Evolutionary conservation across 2,329 filamentous ascomycete species (phyloP), one percentile per base, ranked within the genome.

Genomic region (Colletotrichum sp.): DNA sequence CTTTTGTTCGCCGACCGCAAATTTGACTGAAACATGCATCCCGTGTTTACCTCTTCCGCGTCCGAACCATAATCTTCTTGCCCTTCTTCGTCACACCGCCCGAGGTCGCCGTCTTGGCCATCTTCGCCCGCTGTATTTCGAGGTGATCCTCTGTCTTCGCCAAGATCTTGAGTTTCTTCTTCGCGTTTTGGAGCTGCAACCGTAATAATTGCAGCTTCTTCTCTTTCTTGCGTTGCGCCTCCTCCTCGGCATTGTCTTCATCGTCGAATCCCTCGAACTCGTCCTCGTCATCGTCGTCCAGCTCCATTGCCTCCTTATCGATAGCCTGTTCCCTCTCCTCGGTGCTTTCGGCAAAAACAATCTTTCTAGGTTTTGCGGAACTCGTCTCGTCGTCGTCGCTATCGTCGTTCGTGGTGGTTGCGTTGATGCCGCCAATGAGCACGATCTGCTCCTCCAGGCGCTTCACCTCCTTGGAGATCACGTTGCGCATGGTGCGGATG

Each of bases 101-200:
- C 8, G 89, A 88, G 3, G 91, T 93, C 10, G 89, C 86, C 78
- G 91, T 92, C 86, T 93, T 93, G 44, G 90, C 91, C 91, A 93
- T 93, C 82, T 89, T 90, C 21, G 91, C 90, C 75, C 89, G 87
- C 82, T 93, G 91, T 71, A 91, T 76, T 77, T 92, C 91, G 30
- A 93, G 85, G 79, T 89, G 85, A 52, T 87, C 84, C 83, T 93
- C 92, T 28, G 91, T 89, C 26, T 88, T 85, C n/a, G 88, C 85
- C 32, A 93, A 84, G 3, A 86, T 86, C 80, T 87, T 87, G 77
- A 92, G 85, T 82, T 92, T 90, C 83, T 90, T 88, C 78, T 86
- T 88, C 8, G 90, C 88, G 24, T 82, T 84, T 68, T 87, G 86
- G 24, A 93, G 84, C 77, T 89, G 89, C 55, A 86, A 82, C 55